These are phyloP conservation scores for Circinella umbellata DNA, from an alignment of 371 early-diverging fungal genomes.

Conservation along the genomic window DNA sequence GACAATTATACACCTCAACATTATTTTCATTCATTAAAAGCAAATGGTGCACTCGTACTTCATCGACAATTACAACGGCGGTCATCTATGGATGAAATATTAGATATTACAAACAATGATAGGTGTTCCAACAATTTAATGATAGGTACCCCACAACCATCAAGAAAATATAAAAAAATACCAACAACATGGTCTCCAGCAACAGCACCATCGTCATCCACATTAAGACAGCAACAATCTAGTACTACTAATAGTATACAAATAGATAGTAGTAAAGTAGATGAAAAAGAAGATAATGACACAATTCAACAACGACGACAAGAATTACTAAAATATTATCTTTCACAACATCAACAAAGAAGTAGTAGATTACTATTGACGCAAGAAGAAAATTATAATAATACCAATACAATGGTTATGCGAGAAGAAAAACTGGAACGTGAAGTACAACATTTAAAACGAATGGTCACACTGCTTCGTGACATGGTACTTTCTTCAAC, in stretches of 20 bases:
- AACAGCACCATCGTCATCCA: background rate
- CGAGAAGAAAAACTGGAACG: constrained; percentile 1
- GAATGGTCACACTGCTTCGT: constrained; percentile 5
- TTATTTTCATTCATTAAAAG: constrained; percentile 8
- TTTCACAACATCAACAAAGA: background rate
- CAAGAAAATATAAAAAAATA: background rate
- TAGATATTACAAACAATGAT: background rate
- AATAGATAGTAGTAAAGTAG: background rate
- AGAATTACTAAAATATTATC: background rate
- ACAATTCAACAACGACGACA: background rate
- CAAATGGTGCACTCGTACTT: constrained; percentile 8
- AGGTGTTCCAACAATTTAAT: too few species aligned
- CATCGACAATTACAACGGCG: constrained; percentile 5
- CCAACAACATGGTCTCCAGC: constrained; percentile 5
- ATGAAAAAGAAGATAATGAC: background rate
- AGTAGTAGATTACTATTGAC: background rate
- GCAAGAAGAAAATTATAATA: background rate
- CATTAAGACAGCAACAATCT: background rate
- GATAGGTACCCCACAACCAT: background rate
- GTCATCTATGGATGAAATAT: constrained; percentile 1
- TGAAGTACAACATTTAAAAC: constrained; percentile 6
- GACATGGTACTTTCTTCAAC: background rate
- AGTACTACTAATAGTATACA: too few species aligned
- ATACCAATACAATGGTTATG: background rate
- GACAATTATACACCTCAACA: background rate